Conservation (phyloP, 805 yeast genomes). For the Danielia oregonensis region DNA sequence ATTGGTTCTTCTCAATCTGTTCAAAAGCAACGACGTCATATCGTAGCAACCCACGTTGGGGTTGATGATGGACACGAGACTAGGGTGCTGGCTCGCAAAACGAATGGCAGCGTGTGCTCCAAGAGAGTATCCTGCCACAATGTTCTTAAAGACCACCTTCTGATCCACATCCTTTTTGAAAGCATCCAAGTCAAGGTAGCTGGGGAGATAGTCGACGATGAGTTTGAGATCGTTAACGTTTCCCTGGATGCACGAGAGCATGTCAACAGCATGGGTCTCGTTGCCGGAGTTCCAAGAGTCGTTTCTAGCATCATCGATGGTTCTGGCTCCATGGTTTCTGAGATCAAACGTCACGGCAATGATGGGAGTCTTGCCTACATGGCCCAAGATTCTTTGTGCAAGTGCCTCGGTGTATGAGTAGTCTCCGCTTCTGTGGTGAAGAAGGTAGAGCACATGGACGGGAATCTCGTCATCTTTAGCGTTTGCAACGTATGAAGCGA, state of each 20-base stretch:
- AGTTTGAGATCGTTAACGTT: conserved; percentile 42
- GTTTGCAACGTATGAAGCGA: conserved; percentile 23
- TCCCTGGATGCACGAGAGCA: conserved; percentile 48
- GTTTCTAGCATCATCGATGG: conserved; percentile 32
- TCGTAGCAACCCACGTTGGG: conserved; percentile 52
- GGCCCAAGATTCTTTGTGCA: conserved; percentile 33
- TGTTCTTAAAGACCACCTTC: conserved; percentile 29
- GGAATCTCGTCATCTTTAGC: conserved; percentile 18
- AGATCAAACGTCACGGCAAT: conserved; percentile 50
- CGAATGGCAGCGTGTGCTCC: conserved; percentile 58
- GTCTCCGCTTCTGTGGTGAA: conserved; percentile 45
- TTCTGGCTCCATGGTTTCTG: conserved; percentile 55
- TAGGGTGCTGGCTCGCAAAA: conserved; percentile 37
- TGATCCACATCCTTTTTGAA: conserved; percentile 18
- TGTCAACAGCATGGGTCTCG: conserved; percentile 46
- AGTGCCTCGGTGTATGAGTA: conserved; percentile 36
- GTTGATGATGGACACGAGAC: conserved; percentile 35
- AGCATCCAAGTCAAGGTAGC: conserved; percentile 32
- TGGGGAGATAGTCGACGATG: conserved; percentile 44
- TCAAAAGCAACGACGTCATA: conserved; percentile 41
- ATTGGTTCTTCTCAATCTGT: conserved; percentile 28
- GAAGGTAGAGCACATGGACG: conserved; percentile 39
- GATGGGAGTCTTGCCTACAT: conserved; percentile 24
- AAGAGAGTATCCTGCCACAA: conserved; percentile 48
- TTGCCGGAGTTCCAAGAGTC: conserved; percentile 47